Percentiles rank a stretch among this genome's conserved stretches.
phyloP scores from a whole-genome alignment of 2,329 filamentous ascomycete species.

The Alternaria arborescens region DNA sequence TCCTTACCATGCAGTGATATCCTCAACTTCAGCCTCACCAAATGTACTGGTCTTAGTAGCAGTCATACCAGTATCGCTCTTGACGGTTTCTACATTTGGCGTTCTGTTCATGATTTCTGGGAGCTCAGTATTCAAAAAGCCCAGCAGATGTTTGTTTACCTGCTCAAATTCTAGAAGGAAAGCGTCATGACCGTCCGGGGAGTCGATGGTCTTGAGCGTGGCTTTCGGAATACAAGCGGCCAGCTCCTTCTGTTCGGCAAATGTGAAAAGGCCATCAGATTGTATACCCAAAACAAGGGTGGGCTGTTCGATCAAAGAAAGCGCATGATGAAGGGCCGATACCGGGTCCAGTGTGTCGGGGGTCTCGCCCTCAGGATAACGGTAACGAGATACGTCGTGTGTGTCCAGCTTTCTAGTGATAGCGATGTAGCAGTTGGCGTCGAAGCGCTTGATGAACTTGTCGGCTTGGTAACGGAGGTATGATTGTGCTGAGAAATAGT shows the following conservation, averaged over 20 bases:
- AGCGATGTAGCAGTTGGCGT: slow-evolving; percentile 98
- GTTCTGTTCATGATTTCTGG: slow-evolving; percentile 82
- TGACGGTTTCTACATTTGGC: slow-evolving; percentile 52
- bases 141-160: slow-evolving; percentile 86
- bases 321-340: slow-evolving; percentile 66
- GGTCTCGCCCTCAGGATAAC: slow-evolving; percentile 55
- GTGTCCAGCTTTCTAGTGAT: slow-evolving; percentile 98
- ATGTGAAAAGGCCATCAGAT: slow-evolving; percentile 94
- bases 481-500: slow-evolving; percentile 98
- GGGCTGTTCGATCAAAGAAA: slow-evolving; percentile 86
- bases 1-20: slow-evolving; percentile 89
- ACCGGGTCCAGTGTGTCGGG: slow-evolving; percentile 63
- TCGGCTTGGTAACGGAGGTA: slow-evolving; percentile 95
- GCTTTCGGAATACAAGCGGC: slow-evolving; percentile 82
- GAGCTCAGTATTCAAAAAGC: slow-evolving; percentile 81
- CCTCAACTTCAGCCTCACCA: slow-evolving; percentile 93
- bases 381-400: slow-evolving; percentile 87
- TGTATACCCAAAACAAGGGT: slow-evolving; percentile 93
- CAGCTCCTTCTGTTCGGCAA: slow-evolving; percentile 93
- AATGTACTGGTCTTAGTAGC: slow-evolving; percentile 90
- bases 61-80: slow-evolving; percentile 58
- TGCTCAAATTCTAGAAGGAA: slow-evolving; percentile 97
- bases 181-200: slow-evolving; percentile 93
- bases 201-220: slow-evolving; percentile 85
- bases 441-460: slow-evolving; percentile 97